Conservation (phyloP, 2,329 filamentous ascomycete species). For the Phoma sp. region DNA sequence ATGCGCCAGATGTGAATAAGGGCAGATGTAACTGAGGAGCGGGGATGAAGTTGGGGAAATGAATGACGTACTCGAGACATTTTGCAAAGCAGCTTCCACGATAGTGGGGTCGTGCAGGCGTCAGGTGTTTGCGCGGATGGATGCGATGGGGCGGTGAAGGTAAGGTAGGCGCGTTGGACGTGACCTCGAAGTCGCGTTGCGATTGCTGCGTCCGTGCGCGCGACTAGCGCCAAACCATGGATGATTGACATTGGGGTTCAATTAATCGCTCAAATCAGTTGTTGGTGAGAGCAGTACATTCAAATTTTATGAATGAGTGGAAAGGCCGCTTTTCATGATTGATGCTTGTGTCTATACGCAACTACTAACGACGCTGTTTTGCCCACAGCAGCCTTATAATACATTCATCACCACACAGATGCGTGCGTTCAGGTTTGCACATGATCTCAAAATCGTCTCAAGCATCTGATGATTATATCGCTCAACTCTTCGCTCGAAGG, state of each 20-base stretch:
- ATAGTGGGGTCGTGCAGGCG: conserved; percentile 21
- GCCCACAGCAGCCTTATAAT: conserved; percentile 1
- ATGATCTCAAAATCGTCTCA: neutral
- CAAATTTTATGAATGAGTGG: neutral
- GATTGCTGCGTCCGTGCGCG: conserved; percentile 25
- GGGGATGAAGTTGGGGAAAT: neutral
- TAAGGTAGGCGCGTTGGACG: conserved; percentile 35
- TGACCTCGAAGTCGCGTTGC: conserved; percentile 33
- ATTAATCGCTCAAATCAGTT: too few species aligned
- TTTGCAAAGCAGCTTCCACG: conserved; percentile 23
- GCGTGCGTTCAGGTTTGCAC: neutral
- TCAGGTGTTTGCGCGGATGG: conserved; percentile 25
- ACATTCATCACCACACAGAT: conserved; percentile 4
- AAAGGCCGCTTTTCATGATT: neutral
- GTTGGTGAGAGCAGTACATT: neutral
- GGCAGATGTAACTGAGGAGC: neutral
- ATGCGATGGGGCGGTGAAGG: conserved; percentile 37
- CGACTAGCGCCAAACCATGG: conserved; percentile 13
- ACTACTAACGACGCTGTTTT: neutral
- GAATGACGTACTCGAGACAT: conserved; percentile 47
- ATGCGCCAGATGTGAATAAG: neutral
- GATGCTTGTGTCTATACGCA: neutral
- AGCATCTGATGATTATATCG: neutral
- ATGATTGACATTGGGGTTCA: too few species aligned
- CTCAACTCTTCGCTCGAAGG: neutral